Conservation (phyloP, 1,139 yeast genomes). For the Debaryomyces nepalensis region DNA sequence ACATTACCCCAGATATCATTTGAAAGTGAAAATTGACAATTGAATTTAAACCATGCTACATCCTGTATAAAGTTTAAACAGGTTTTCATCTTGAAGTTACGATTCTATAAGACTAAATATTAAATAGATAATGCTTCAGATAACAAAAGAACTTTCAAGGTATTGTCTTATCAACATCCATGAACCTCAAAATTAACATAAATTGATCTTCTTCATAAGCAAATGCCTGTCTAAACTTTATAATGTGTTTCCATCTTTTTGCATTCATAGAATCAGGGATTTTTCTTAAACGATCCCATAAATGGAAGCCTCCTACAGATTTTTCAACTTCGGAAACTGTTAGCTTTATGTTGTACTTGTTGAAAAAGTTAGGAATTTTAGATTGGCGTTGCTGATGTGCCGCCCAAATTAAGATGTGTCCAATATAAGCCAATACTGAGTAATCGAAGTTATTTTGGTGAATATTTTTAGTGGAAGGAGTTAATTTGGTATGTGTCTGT, state of each 20-base stretch:
- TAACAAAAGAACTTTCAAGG: slow-evolving; percentile 10
- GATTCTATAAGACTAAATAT: neutral
- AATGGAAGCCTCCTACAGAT: slow-evolving; percentile 46
- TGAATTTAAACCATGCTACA: no score
- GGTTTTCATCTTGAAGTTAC: no score
- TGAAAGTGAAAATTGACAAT: no score
- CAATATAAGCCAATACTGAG: slow-evolving; percentile 43
- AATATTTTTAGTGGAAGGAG: slow-evolving; percentile 39
- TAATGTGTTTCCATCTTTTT: slow-evolving; percentile 52
- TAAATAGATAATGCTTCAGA: neutral
- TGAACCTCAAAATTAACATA: slow-evolving; percentile 42
- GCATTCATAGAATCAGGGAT: slow-evolving; percentile 42
- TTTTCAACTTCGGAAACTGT: slow-evolving; percentile 26
- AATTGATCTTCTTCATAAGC: slow-evolving; percentile 50
- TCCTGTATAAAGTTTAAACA: no score
- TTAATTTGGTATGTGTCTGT: slow-evolving; percentile 40
- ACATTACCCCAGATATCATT: no score
- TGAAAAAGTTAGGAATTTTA: slow-evolving; percentile 22
- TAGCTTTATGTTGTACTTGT: slow-evolving; percentile 27
- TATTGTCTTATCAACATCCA: slow-evolving; percentile 26
- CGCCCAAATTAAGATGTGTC: slow-evolving; percentile 50
- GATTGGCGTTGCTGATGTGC: slow-evolving; percentile 30
- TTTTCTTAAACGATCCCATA: slow-evolving; percentile 49
- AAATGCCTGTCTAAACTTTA: slow-evolving; percentile 44
- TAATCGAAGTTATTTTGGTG: slow-evolving; percentile 48